Conservation (phyloP, 306 rosid species). For the Purshia tridentata region DNA sequence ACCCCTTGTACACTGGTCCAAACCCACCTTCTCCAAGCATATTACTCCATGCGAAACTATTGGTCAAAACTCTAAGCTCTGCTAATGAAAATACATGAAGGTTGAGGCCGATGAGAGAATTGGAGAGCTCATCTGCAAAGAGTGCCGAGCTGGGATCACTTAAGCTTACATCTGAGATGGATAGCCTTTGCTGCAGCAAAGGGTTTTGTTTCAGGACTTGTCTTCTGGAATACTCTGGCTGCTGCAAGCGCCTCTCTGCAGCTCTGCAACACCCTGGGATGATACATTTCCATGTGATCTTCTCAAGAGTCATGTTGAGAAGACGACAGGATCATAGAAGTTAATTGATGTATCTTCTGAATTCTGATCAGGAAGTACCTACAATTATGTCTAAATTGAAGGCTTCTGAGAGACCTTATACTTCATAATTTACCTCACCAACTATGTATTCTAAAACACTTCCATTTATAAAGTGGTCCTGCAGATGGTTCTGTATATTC, state of each 20-base stretch:
- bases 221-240: slow-evolving; percentile 27
- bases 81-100: slow-evolving; percentile 62
- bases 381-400: slow-evolving; percentile 10
- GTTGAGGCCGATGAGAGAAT: slow-evolving; percentile 57
- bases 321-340: neutral
- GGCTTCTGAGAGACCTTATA: slow-evolving; percentile 22
- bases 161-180: slow-evolving; percentile 54
- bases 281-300: slow-evolving; percentile 73
- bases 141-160: slow-evolving; percentile 51
- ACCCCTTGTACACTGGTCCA: slow-evolving; percentile 85
- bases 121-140: slow-evolving; percentile 60
- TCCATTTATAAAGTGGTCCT: neutral
- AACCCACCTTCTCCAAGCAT: slow-evolving; percentile 88
- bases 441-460: too few species aligned
- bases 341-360: neutral
- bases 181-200: slow-evolving; percentile 49
- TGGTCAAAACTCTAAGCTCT: slow-evolving; percentile 64
- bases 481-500: too few species aligned
- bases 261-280: slow-evolving; percentile 57
- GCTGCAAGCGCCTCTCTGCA: slow-evolving; percentile 7
- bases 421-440: slow-evolving; percentile 38
- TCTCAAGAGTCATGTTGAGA: slow-evolving; percentile 40
- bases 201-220: slow-evolving; percentile 37
- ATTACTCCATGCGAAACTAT: slow-evolving; percentile 60
- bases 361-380: slow-evolving; percentile 11